Base-by-base conservation (phyloP, 2,329 filamentous ascomycete species). In the Fusarium marasasianum region DNA sequence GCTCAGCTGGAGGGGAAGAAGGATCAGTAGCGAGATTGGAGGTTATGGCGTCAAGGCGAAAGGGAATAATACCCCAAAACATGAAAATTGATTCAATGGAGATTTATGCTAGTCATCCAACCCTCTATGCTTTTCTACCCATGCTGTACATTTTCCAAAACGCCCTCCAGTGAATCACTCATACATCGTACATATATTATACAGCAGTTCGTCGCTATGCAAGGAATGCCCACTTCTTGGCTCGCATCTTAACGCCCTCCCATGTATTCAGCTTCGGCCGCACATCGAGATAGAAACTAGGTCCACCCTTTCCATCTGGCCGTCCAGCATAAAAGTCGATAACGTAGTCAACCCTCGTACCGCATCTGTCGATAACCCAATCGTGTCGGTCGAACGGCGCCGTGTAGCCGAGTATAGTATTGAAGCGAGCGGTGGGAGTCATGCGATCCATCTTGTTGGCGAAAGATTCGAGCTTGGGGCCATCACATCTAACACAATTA, bases 241-340 rank as follows among this genome's bases (percentile, higher is more conserved):
- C 85, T 41, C 91, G 86, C 91, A 93, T 93, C 84, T 90, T 91
- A 76, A 91, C 85, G 1, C 91, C 91, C 81, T 93, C 91, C 86
- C 88, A 90, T 4, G 86, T 89, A 78, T 92, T 92, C 73, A 93
- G 79, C 84, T 93, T 93, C 1, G 91, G 91, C 77, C 91, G 84
- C 48, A 93, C 91, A 76, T 93, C 90, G 22, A 93, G 82, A 76
- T 91, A 92, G 79, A 93, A 93, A 73, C 90, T 92, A 11, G 86
- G 84, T 0, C 80, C 83, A 5, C 82, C 80, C 37, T 80, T 79
- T 33, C 79, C 80, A 26, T 80, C 81, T 7, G 84, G 83, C 11
- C 88, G 86, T 0, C 96, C 96, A 10, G 94, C 91, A 81, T 99
- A 99, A 79, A 99, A 99, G 83, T 99, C 96, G 82, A 99, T 99